A percentile compares a stretch with the other conserved stretches of the same genome.
These are phyloP conservation scores for Ilyonectria mors-panacis DNA, from an alignment of 2,329 filamentous ascomycete species.

Conservation along the genomic window DNA sequence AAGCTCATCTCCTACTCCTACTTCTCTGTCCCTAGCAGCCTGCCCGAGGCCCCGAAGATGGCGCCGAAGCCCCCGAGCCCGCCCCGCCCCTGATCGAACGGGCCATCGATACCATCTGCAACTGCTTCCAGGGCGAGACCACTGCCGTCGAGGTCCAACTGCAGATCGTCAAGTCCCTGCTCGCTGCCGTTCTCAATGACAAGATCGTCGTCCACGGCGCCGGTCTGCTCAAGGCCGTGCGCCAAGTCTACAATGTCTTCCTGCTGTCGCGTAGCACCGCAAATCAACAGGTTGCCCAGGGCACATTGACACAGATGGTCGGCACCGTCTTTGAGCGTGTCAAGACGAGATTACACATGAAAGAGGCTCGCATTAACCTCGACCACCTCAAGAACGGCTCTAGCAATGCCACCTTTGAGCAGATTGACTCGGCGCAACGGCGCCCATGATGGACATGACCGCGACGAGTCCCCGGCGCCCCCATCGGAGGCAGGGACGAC, in stretches of 20 bases:
- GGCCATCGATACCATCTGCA: slow-evolving; percentile 99
- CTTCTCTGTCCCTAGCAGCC: slow-evolving; percentile 80
- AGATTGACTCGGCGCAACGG: slow-evolving; percentile 58
- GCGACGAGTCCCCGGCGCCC: slow-evolving; percentile 53
- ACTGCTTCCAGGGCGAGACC: slow-evolving; percentile 97
- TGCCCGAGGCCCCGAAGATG: slow-evolving; percentile 58
- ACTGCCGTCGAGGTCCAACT: slow-evolving; percentile 94
- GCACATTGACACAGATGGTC: slow-evolving; percentile 98
- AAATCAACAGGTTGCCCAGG: slow-evolving; percentile 97
- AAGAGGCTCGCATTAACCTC: slow-evolving; percentile 80
- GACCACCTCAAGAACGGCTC: slow-evolving; percentile 66
- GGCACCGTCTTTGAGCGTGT: slow-evolving; percentile 98
- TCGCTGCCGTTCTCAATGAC: slow-evolving; percentile 96
- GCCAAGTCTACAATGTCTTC: slow-evolving; percentile 99
- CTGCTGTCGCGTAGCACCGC: slow-evolving; percentile 92
- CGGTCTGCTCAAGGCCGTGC: slow-evolving; percentile 94
- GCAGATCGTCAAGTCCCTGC: slow-evolving; percentile 96
- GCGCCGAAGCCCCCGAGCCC: slow-evolving; percentile 51
- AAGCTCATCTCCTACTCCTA: slow-evolving; percentile 99
- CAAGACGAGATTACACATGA: slow-evolving; percentile 87
- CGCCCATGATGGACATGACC: slow-evolving; percentile 56
- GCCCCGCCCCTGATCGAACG: slow-evolving; percentile 89
- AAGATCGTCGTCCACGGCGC: slow-evolving; percentile 99
- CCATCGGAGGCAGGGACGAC: slow-evolving; percentile 47
- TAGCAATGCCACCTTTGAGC: slow-evolving; percentile 68